Evolutionary conservation across 2,329 filamentous ascomycete genomes (phyloP).

Genomic region (Didymella segeticola): DNA sequence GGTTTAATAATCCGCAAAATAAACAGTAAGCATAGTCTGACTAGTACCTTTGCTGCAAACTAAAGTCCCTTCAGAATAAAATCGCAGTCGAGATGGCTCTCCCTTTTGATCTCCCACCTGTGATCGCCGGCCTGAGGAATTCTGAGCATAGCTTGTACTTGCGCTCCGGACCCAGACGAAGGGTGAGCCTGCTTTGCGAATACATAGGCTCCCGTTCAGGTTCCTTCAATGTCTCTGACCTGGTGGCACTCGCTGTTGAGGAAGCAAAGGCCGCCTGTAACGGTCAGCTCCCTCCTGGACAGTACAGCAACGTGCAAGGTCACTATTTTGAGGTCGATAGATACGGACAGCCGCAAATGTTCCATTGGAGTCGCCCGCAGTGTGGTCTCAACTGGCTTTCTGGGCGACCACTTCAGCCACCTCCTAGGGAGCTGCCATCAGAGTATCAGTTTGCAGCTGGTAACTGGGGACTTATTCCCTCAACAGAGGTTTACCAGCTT

Average conservation of each 20-base stretch:
- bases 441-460: too few relatives aligned
- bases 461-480: too few relatives aligned
- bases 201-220: not conserved
- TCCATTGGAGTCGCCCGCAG: too few relatives aligned
- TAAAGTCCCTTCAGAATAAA: not conserved
- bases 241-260: not conserved
- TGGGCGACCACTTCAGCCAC: too few relatives aligned
- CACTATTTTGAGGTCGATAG: not conserved
- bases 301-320: not conserved
- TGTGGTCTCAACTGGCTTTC: too few relatives aligned
- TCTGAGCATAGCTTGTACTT: not conserved
- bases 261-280: not conserved
- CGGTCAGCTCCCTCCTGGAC: not conserved
- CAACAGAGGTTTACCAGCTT: too few relatives aligned
- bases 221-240: not conserved
- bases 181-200: not conserved
- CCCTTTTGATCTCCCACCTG: not conserved
- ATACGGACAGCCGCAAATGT: too few relatives aligned
- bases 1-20: too few relatives aligned
- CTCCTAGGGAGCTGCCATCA: too few relatives aligned
- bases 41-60: not conserved
- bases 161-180: not conserved
- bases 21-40: not conserved
- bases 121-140: not conserved
- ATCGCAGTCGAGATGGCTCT: not conserved